These are phyloP conservation scores for Pichia paraexigua DNA, from an alignment of 805 yeast species.

Conservation along the genomic window DNA sequence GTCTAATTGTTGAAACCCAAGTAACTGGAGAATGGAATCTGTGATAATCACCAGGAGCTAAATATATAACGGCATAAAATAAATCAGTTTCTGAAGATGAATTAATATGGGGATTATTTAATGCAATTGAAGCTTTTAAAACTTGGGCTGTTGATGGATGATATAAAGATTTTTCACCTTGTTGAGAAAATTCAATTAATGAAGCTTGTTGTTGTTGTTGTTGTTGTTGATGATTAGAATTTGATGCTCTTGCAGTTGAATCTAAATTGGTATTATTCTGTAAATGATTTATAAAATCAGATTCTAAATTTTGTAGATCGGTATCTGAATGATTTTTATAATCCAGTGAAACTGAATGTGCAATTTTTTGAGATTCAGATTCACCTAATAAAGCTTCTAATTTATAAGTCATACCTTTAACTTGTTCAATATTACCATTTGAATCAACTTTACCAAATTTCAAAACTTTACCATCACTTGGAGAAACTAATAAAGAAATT, in stretches of 20 bases:
- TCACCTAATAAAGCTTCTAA: conserved; percentile 81
- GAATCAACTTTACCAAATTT: conserved; percentile 67
- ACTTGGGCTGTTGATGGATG: conserved; percentile 24
- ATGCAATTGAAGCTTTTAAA: conserved; percentile 15
- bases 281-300: conserved; percentile 7
- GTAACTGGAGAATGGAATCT: conserved; percentile 92
- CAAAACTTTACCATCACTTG: conserved; percentile 87
- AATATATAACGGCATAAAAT: conserved; percentile 83
- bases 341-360: conserved; percentile 28
- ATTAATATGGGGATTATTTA: conserved; percentile 6
- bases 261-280: conserved; percentile 11
- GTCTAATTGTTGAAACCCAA: conserved; percentile 91
- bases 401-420: conserved; percentile 91
- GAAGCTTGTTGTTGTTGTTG: conserved; percentile 1
- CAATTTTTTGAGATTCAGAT: conserved; percentile 33
- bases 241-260: conserved; percentile 5
- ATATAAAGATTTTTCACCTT: conserved; percentile 56
- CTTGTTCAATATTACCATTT: conserved; percentile 89
- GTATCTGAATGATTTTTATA: conserved; percentile 9
- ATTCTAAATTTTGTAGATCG: conserved; percentile 5
- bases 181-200: conserved; percentile 41
- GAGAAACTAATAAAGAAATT: conserved; percentile 67
- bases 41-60: conserved; percentile 98
- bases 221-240: background rate
- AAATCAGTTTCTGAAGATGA: conserved; percentile 47